Evolutionary conservation across 2,329 filamentous ascomycete genomes (phyloP), one percentile per base, ranked within the genome.

Genomic region (Zarea fungicola): DNA sequence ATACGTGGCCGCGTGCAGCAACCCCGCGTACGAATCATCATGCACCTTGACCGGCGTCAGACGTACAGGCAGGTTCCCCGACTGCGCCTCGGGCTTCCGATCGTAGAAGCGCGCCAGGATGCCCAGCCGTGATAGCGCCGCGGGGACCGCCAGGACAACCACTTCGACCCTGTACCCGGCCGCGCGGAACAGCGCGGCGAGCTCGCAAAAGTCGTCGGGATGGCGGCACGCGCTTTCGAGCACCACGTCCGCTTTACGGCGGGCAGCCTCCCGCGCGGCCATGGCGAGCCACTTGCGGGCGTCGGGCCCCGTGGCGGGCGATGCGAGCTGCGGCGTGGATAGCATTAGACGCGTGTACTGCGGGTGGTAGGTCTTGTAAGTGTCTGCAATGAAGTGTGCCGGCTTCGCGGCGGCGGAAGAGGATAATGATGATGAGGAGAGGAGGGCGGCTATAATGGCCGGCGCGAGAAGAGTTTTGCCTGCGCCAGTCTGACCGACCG

Each of bases 321-420:
- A 68, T 3, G 72, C 69, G 16, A 70, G 60, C 3, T 59, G 52
- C 4, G 68, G 65, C 13, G 57, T 52, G 3, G 26, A 55, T 16
- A 59, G 53, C 5, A 67, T 52, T 22, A 71, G 60, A 3, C 45
- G n/a, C 13, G 54, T 25, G 58, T 73, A 74, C 16, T 61, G 52
- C 0, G 73, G 73, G 58, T 76, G 72, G 60, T 73, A 69, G 4
- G 67, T 65, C 56, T 76, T 76, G 67, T 73, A 74, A 19, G 69
- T 70, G 64, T 75, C 72, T 47, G 72, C 71, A 48, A 75, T 69
- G 54, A 76, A 65, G 60, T 76, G 72, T 16, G 63, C 65, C 14
- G 60, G 51, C 11, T 23, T 45, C 14, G 3, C 18, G 44, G 34
- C 44, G 50, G n/a, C n/a, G n/a, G n/a, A n/a, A n/a, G n/a, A n/a